Conservation (phyloP, 805 yeast species). For the Candida qinlingensis region DNA sequence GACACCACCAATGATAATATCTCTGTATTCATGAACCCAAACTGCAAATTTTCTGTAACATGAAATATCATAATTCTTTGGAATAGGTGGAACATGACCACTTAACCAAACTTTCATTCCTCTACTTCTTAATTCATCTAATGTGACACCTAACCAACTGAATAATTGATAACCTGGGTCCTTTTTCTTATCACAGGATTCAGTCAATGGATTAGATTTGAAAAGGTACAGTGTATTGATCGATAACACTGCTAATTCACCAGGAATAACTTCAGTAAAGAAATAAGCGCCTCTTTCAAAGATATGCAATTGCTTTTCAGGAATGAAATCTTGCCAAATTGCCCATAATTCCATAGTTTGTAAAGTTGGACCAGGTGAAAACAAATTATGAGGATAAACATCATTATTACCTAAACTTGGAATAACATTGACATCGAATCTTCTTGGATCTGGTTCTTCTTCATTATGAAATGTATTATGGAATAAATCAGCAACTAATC, state of each 20-base stretch:
- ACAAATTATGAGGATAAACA: conserved; percentile 83
- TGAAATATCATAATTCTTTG: conserved; percentile 66
- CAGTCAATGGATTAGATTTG: conserved; percentile 76
- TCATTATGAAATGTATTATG: conserved; percentile 43
- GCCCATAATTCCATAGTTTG: conserved; percentile 74
- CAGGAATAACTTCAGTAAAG: conserved; percentile 74
- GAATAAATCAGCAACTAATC: conserved; percentile 47
- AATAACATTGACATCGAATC: conserved; percentile 43
- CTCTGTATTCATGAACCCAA: conserved; percentile 84
- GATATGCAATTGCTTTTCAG: conserved; percentile 69
- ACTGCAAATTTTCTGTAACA: conserved; percentile 71
- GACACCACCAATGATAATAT: conserved; percentile 75
- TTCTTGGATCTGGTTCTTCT: conserved; percentile 33
- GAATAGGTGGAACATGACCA: conserved; percentile 87
- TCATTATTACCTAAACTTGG: conserved; percentile 85
- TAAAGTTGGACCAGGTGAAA: conserved; percentile 83
- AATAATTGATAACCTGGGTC: conserved; percentile 79
- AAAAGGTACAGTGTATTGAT: conserved; percentile 73
- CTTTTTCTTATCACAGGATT: conserved; percentile 63
- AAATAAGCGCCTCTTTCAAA: conserved; percentile 74
- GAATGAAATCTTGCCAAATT: conserved; percentile 71
- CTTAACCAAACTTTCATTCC: conserved; percentile 81
- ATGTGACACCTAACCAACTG: conserved; percentile 70
- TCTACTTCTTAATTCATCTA: conserved; percentile 67
- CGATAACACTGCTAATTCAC: conserved; percentile 69